Evolutionary conservation across 495 filamentous ascomycete genomes (phyloP), one percentile per base, ranked within the genome.

Genomic region (Aspergillus haitiensis): DNA sequence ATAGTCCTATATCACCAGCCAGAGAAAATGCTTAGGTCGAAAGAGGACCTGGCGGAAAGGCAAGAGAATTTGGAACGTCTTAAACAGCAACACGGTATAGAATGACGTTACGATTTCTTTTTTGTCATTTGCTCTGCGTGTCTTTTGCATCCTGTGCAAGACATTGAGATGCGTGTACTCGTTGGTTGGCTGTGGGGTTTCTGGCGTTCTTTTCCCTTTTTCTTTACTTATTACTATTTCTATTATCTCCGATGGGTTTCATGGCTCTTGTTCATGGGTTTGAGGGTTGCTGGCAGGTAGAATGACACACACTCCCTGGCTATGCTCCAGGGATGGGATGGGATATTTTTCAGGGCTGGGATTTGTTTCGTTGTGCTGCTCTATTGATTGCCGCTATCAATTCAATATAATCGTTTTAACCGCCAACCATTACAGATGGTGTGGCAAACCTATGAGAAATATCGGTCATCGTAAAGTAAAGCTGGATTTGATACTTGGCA

Each of bases 71-170:
- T 98, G 87, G 94, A 97, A 86, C 90, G 90, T 80, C 84, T 97
- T 78, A 98, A 98, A 81, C 86, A 88, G 72, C 90, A 98, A 73
- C 91, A 98, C 77, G 93, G 92, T 69, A 98, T 98, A 83, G 95
- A 97, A 85, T 98, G 88, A 93, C 61, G 66, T 70, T 64, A 70
- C 63, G 67, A 67, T 52, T 66, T 68, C 58, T 49, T 70, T 67
- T 62, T 72, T 66, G 60, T 72, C 65, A 58, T 56, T 66, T 66
- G 65, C 56, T 69, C 62, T 70, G 68, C 62, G 64, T 75, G 67
- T 70, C 68, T 70, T 71, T 68, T 77, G 67, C 70, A 65, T 27
- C 11, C 35, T 39, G 13, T 47, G 50, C 58, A 53, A 54, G 66
- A 67, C 70, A 72, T 70, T 64, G 70, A 63, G 72, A 74, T 69